Percentiles rank a stretch among this genome's conserved stretches.
Conservation (phyloP, 768 basidiomycete genomes). For the Tubosaeta sp. region DNA sequence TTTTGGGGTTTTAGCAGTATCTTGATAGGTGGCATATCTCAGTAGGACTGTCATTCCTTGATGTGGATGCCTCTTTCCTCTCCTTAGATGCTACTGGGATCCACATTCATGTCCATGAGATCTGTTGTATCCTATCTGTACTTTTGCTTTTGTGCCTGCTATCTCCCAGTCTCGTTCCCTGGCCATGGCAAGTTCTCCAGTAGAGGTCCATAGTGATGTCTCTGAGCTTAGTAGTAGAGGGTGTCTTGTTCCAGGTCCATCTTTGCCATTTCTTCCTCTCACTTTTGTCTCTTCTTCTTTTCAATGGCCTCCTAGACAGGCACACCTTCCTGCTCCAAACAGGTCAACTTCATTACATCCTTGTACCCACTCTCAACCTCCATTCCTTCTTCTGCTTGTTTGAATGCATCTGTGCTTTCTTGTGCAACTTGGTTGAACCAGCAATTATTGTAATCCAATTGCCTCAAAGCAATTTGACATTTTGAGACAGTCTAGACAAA, state of each 20-base stretch:
- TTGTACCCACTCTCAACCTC: slow-evolving; percentile 87
- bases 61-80: slow-evolving; percentile 71
- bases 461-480: slow-evolving; percentile 89
- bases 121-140: slow-evolving; percentile 77
- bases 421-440: slow-evolving; percentile 82
- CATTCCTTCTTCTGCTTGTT: slow-evolving; percentile 59
- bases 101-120: slow-evolving; percentile 58
- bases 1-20: slow-evolving; percentile 63
- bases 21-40: slow-evolving; percentile 92
- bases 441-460: slow-evolving; percentile 93
- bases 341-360: slow-evolving; percentile 89
- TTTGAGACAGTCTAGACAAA: slow-evolving; percentile 91
- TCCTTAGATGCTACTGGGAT: slow-evolving; percentile 72
- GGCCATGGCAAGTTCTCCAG: slow-evolving; percentile 36
- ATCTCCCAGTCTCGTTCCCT: slow-evolving; percentile 35
- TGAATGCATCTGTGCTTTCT: slow-evolving; percentile 77
- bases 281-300: slow-evolving; percentile 78
- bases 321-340: slow-evolving; percentile 90
- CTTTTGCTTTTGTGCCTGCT: slow-evolving; percentile 62
- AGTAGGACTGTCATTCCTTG: slow-evolving; percentile 90
- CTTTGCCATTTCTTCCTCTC: slow-evolving; percentile 68
- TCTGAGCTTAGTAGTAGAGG: slow-evolving; percentile 75
- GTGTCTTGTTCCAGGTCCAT: slow-evolving; percentile 91
- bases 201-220: slow-evolving; percentile 64
- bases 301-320: slow-evolving; percentile 81